A percentile compares a stretch with the other conserved stretches of the same genome.
These are phyloP conservation scores for Furcasterigmium furcatum DNA, from an alignment of 2,329 filamentous ascomycete species.

Conservation along the genomic window DNA sequence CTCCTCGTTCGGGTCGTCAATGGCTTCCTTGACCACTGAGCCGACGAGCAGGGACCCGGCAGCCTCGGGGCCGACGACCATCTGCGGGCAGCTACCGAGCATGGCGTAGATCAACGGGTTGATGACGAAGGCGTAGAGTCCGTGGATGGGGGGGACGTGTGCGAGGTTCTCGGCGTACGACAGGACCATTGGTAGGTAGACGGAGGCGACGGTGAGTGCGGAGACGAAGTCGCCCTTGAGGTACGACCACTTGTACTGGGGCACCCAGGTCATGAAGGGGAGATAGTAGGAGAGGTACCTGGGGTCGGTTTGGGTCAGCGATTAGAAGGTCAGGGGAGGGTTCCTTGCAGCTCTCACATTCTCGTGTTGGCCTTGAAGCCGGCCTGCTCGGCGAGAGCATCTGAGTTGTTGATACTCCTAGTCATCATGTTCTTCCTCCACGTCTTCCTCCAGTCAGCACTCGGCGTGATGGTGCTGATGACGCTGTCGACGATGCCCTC, in stretches of 20 bases:
- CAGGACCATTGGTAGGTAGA: slow-evolving; percentile 96
- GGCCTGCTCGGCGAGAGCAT: slow-evolving; percentile 67
- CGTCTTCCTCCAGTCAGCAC: slow-evolving; percentile 44
- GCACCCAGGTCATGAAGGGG: slow-evolving; percentile 86
- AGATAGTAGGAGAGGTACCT: slow-evolving; percentile 94
- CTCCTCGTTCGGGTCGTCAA: slow-evolving; percentile 63
- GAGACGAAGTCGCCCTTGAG: slow-evolving; percentile 83
- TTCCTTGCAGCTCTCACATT: slow-evolving; percentile 56
- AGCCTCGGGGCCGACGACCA: slow-evolving; percentile 93
- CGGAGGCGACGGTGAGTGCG: slow-evolving; percentile 93
- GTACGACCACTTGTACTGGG: slow-evolving; percentile 79
- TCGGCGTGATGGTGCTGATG: slow-evolving; percentile 31
- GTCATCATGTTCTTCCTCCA: slow-evolving; percentile 50
- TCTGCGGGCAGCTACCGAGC: slow-evolving; percentile 85
- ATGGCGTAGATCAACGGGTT: slow-evolving; percentile 89
- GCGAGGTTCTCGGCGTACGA: slow-evolving; percentile 90
- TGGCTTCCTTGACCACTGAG: slow-evolving; percentile 75
- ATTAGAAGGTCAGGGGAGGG: neutral
- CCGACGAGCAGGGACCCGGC: slow-evolving; percentile 89
- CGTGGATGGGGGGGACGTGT: slow-evolving; percentile 89
- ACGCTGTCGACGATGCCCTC: slow-evolving; percentile 29
- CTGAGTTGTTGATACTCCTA: slow-evolving; percentile 71
- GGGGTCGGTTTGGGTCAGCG: neutral
- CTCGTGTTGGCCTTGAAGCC: slow-evolving; percentile 69
- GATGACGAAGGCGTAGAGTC: slow-evolving; percentile 91